Base-by-base conservation (phyloP, 257 asterid genomes). In the Jacaranda copaia region DNA sequence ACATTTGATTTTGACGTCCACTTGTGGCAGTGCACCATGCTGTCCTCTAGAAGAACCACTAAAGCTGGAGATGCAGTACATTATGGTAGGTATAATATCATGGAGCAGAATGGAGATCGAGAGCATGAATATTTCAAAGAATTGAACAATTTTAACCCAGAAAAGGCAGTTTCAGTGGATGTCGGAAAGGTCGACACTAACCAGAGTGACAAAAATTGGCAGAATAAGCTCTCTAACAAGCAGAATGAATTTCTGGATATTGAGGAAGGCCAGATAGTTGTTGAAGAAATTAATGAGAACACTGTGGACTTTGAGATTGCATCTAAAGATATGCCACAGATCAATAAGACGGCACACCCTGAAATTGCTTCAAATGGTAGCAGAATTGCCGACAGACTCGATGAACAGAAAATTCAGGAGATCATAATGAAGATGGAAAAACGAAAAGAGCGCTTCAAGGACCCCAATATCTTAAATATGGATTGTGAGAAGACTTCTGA, bases 231-330 rank as follows among this genome's bases (percentile, higher is more conserved):
- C 61, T n/a, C 82, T 15, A 72, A 39, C 42, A 70, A 69, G 74
- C 83, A 76, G 45, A 55, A 77, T 19, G 80, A 76, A 43, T 64
- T 42, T 82, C 79, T 84, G 81, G 91, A 88, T 45, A 67, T 83
- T 25, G 97, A 91, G 84, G 93, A 89, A 87, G 97, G 92, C 75
- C 91, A 89, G 81, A 79, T 89, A 52, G 55, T 80, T 73, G 42
- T 64, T 68, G 84, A 84, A 66, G 88, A 71, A 78, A 62, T 75
- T 35, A 59, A 59, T 13, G 81, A 79, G 83, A 75, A 76, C 70
- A 38, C 78, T 49, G 6, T 49, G 36, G 48, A 80, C 70, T 56
- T 55, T 57, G 72, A 15, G 40, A 70, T 35, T 15, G 53, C 83
- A 15, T 76, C 64, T 59, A 74, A 70, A 66, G 60, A 36, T 72